Conservation (phyloP, 495 filamentous ascomycete species). For the Tuber brumale region DNA sequence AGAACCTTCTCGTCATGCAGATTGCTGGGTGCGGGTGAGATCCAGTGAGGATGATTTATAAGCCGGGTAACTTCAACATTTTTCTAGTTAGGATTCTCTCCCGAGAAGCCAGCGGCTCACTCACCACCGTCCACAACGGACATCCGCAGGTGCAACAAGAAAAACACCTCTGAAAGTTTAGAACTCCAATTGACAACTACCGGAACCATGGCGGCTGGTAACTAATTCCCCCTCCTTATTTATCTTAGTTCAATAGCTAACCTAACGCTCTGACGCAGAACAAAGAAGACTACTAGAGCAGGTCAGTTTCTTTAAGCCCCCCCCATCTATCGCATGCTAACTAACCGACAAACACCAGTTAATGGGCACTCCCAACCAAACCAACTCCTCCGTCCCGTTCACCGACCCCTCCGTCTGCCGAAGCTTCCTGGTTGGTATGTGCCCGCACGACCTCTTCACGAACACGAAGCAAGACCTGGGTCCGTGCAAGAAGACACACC, state of each 20-base stretch:
- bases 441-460: constrained; percentile 98
- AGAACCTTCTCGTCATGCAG: not conserved
- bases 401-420: constrained; percentile 93
- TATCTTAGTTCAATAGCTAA: constrained; percentile 16
- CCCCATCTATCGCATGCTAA: constrained; percentile 1
- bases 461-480: constrained; percentile 99
- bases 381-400: constrained; percentile 54
- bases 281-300: constrained; percentile 42
- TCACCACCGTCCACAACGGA: not conserved
- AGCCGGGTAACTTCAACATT: not conserved
- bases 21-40: not conserved
- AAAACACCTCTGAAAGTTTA: not conserved
- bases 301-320: constrained; percentile 13
- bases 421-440: constrained; percentile 87
- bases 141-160: constrained; percentile 3
- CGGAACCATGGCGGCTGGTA: constrained; percentile 30
- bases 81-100: not conserved
- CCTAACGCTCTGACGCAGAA: constrained; percentile 19
- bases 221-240: not conserved
- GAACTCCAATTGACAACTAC: not conserved
- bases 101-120: not conserved
- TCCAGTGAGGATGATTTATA: not conserved
- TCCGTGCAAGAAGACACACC: constrained; percentile 83
- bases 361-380: constrained; percentile 41
- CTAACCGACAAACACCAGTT: constrained; percentile 21